Percentiles rank a stretch among this genome's conserved stretches.
Evolutionary conservation across 495 filamentous ascomycete genomes (phyloP).

Genomic region (Podospora fimiseda): DNA sequence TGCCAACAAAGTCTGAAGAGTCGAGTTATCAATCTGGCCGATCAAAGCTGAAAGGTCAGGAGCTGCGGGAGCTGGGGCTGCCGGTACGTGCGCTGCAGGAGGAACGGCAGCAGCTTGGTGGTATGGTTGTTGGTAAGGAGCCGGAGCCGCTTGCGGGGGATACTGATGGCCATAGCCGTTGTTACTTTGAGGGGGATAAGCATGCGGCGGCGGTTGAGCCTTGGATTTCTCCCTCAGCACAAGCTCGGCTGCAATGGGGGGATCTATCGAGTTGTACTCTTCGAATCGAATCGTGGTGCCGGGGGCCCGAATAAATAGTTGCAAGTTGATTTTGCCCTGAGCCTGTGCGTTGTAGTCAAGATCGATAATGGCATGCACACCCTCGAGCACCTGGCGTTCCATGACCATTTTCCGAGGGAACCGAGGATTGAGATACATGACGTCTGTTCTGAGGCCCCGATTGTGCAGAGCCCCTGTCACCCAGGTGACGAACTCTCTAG

Average conservation of each 20-base stretch:
- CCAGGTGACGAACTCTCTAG: slow-evolving; percentile 73
- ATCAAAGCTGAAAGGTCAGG: slow-evolving; percentile 52
- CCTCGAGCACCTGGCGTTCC: slow-evolving; percentile 78
- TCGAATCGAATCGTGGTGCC: slow-evolving; percentile 69
- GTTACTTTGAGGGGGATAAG: slow-evolving; percentile 13
- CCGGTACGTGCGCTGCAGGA: slow-evolving; percentile 5
- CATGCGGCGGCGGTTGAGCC: slow-evolving; percentile 15
- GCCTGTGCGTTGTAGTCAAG: slow-evolving; percentile 62
- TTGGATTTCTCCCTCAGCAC: slow-evolving; percentile 62
- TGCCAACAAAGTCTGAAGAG: slow-evolving; percentile 66
- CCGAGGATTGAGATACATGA: slow-evolving; percentile 70
- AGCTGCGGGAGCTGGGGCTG: slow-evolving; percentile 32
- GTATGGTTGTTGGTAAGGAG: slow-evolving; percentile 14
- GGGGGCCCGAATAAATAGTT: slow-evolving; percentile 74
- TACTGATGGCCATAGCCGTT: slow-evolving; percentile 17
- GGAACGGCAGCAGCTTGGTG: too few species aligned
- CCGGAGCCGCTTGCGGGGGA: slow-evolving; percentile 7
- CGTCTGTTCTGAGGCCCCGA: slow-evolving; percentile 64
- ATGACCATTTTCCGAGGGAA: slow-evolving; percentile 71
- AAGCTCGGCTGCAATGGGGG: slow-evolving; percentile 68
- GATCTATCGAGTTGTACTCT: slow-evolving; percentile 76
- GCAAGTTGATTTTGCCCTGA: slow-evolving; percentile 65
- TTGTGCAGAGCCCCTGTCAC: slow-evolving; percentile 68
- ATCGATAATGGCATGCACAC: slow-evolving; percentile 77
- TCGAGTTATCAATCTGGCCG: slow-evolving; percentile 58